These are phyloP conservation scores for Malus sieversii DNA, from an alignment of 306 rosid genomes.

Conservation along the genomic window DNA sequence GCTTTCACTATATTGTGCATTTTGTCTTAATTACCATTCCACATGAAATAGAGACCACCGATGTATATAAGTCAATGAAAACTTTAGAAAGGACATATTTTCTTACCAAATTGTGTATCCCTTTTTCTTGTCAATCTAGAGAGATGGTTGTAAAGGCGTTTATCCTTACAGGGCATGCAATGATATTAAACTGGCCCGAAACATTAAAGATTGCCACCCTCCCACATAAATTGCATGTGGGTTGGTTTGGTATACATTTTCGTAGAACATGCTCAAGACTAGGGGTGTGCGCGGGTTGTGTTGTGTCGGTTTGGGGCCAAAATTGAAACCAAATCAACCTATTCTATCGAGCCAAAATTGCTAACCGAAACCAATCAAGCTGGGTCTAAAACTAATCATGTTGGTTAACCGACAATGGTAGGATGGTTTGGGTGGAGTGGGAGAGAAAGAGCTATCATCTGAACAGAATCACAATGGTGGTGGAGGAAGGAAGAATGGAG, in stretches of 20 bases:
- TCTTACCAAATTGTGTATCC: neutral
- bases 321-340: too few relatives aligned
- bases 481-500: too few relatives aligned
- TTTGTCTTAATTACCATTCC: neutral
- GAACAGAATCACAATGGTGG: too few relatives aligned
- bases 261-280: neutral
- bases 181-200: neutral
- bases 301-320: too few relatives aligned
- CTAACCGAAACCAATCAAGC: too few relatives aligned
- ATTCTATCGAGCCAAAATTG: too few relatives aligned
- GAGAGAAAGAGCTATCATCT: too few relatives aligned
- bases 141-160: neutral
- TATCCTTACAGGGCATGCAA: neutral
- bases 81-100: neutral
- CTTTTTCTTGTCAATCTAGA: neutral
- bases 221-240: neutral
- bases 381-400: too few relatives aligned
- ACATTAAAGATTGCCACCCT: neutral
- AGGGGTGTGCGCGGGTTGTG: too few relatives aligned
- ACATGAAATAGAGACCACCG: conserved; percentile 3
- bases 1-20: neutral
- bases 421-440: too few relatives aligned
- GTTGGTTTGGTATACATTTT: neutral
- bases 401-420: too few relatives aligned
- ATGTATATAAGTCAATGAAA: neutral